Percentiles rank a stretch among this genome's conserved stretches.
phyloP scores from a whole-genome alignment of 176 grass and related monocot species.

The Luzula sylvatica region DNA sequence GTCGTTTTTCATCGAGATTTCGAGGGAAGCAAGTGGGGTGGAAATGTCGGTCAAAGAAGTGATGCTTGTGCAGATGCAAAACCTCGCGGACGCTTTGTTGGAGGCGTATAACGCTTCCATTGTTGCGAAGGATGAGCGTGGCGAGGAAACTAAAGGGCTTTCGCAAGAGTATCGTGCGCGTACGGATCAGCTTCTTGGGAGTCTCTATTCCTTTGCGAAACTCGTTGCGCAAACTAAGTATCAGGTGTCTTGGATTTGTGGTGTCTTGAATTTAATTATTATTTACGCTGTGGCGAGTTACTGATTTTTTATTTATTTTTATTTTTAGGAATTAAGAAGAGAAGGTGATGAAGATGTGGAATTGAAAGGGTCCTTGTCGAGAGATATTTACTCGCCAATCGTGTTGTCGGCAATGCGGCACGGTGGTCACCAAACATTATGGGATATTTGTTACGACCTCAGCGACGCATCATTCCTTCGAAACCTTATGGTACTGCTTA shows the following conservation, averaged over 20 bases:
- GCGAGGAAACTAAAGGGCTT: constrained; percentile 60
- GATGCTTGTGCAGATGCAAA: constrained; percentile 66
- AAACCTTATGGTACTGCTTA: constrained; percentile 75
- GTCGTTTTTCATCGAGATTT: constrained; percentile 58
- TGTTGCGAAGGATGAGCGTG: constrained; percentile 78
- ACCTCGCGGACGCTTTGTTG: constrained; percentile 66
- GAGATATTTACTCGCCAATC: constrained; percentile 71
- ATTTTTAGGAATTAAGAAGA: constrained; percentile 50
- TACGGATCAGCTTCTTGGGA: constrained; percentile 80
- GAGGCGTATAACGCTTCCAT: constrained; percentile 64
- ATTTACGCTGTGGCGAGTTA: background rate
- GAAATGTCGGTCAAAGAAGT: constrained; percentile 44
- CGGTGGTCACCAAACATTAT: constrained; percentile 87
- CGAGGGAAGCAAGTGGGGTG: constrained; percentile 38
- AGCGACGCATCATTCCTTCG: constrained; percentile 74
- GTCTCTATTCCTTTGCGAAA: constrained; percentile 78
- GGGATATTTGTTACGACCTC: constrained; percentile 96
- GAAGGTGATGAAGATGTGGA: constrained; percentile 40
- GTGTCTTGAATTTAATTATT: constrained; percentile 1
- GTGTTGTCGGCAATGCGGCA: constrained; percentile 78
- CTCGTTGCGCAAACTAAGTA: constrained; percentile 66
- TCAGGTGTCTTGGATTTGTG: constrained; percentile 48
- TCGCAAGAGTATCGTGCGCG: constrained; percentile 68
- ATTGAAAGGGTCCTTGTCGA: constrained; percentile 79
- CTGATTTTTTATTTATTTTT: background rate